These are phyloP conservation scores for Larix sibirica DNA, from an alignment of 83 land plant genomes.

Conservation along the genomic window DNA sequence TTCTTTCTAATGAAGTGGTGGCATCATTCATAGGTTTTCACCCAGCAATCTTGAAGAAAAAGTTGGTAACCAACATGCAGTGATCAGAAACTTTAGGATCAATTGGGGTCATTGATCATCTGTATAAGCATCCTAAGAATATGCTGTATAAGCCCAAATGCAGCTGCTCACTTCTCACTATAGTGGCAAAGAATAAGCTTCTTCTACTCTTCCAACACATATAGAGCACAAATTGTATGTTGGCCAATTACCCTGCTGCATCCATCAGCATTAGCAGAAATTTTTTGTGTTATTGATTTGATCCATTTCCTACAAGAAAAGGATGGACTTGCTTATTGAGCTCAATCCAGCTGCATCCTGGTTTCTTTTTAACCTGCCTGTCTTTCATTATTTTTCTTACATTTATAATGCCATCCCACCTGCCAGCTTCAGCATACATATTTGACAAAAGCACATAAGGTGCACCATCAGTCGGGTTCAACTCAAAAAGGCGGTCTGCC, in stretches of 20 bases:
- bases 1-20: no score
- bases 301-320: not conserved
- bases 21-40: no score
- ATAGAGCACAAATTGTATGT: not conserved
- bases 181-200: not conserved
- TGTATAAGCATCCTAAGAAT: not conserved
- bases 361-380: not conserved
- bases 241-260: not conserved
- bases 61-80: no score
- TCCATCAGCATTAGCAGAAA: not conserved
- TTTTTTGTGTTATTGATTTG: not conserved
- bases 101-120: not conserved
- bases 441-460: not conserved
- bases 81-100: no score
- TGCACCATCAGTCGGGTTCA: not conserved
- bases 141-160: not conserved
- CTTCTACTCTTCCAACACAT: constrained; percentile 4
- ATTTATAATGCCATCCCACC: not conserved
- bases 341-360: not conserved
- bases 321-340: not conserved
- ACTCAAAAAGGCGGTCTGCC: not conserved
- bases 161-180: not conserved
- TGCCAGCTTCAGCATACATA: not conserved
- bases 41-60: no score
- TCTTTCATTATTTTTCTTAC: not conserved